Conservation (phyloP, 2,329 filamentous ascomycete genomes). For the Trichoderma koningiopsis region DNA sequence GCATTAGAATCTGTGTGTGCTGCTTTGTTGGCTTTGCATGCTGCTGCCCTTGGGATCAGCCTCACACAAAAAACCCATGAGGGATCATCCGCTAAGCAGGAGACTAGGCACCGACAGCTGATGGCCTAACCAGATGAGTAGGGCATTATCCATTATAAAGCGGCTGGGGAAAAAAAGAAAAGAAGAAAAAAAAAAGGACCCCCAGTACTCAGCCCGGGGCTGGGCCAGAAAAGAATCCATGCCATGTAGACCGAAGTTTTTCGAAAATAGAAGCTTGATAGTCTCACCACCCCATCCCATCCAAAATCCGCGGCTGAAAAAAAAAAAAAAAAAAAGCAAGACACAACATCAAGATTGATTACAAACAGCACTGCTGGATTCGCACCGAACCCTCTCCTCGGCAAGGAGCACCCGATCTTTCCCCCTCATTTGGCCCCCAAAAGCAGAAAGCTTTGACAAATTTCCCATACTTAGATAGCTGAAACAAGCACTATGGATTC, state of each 20-base stretch:
- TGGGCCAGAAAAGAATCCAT: neutral
- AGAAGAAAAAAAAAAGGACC: neutral
- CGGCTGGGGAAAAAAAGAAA: neutral
- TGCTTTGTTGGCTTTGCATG: constrained; percentile 1
- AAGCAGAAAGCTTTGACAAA: neutral
- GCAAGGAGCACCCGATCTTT: constrained; percentile 21
- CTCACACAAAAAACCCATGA: neutral
- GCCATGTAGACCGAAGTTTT: neutral
- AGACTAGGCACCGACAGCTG: constrained; percentile 11
- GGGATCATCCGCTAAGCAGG: constrained; percentile 21
- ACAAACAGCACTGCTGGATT: neutral
- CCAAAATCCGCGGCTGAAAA: neutral
- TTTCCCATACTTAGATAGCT: neutral
- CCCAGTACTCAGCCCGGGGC: constrained; percentile 1
- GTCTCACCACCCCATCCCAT: neutral
- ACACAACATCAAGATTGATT: neutral
- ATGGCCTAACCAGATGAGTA: neutral
- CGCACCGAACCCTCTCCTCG: constrained; percentile 10
- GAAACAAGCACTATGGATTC: neutral
- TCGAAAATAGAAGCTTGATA: neutral
- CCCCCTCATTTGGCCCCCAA: constrained; percentile 1
- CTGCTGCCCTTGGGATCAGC: constrained; percentile 1
- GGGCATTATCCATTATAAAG: neutral
- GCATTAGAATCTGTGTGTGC: neutral
- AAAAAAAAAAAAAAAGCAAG: neutral